Evolutionary conservation across 2,329 filamentous ascomycete species (phyloP), one percentile per base, ranked within the genome.

Genomic region (Triangularia verruculosa): DNA sequence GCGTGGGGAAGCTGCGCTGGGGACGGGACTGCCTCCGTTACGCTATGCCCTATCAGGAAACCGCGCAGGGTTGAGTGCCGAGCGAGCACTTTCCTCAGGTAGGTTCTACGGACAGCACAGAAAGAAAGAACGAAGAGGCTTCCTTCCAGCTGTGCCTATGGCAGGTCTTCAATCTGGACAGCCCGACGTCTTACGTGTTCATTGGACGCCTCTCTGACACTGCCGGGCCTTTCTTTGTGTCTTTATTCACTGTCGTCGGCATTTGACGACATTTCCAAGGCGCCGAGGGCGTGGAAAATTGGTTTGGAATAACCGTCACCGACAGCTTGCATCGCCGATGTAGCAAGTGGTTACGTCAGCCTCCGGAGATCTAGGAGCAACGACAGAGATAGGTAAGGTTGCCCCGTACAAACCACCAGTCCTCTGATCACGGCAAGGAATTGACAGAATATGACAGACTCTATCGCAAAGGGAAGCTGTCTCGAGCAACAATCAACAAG

Each of bases 11-110:
- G n/a, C n/a, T n/a, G n/a, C n/a, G n/a, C 12, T 64, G 52, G 64
- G 47, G 57, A n/a, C n/a, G n/a, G n/a, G n/a, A n/a, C 53, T 62
- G 52, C 12, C 61, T 34, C 57, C 56, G 27, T 57, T 22, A 24
- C 54, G 27, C 60, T 53, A 53, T 62, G 47, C 68, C 64, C 2
- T 32, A 63, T 65, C 12, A 59, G 67, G 69, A 57, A 69, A 67
- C 11, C 53, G 61, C 67, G 64, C 67, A 65, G 27, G 20, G 28
- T 62, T 62, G 27, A 27, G 34, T 60, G 61, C 67, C 67, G 66
- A 69, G 61, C 7, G n/a, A n/a, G n/a, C n/a, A n/a, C 61, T 56
- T 51, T 54, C 39, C 25, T 17, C 24, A 51, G 22, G 11, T 24
- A n/a, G n/a, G n/a, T n/a, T n/a, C n/a, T n/a, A n/a, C n/a, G n/a